A percentile compares a stretch with the other conserved stretches of the same genome.
phyloP scores from a whole-genome alignment of 176 grass and related monocot genomes.

The Cenchrus purpureus region DNA sequence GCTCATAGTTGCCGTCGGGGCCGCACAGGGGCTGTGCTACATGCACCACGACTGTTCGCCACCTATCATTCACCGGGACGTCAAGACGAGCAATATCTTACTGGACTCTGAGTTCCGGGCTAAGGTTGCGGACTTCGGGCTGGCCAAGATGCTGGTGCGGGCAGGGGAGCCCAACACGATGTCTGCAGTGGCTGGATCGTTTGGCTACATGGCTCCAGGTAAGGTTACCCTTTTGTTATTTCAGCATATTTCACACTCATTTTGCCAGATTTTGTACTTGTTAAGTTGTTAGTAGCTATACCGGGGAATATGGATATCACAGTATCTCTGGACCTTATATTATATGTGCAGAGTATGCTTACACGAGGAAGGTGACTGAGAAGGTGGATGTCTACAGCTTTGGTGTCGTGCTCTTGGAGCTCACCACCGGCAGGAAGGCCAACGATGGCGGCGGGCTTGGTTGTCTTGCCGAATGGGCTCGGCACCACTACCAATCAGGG shows the following conservation, averaged over 20 bases:
- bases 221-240: not conserved
- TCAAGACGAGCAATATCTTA: slow-evolving; percentile 12
- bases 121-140: not conserved
- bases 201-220: slow-evolving; percentile 15
- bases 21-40: slow-evolving; percentile 8
- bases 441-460: not conserved
- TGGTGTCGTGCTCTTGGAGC: not conserved
- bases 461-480: not conserved
- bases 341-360: not conserved
- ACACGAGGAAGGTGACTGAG: not conserved
- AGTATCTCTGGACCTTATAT: not conserved
- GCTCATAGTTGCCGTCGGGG: not conserved
- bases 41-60: not conserved
- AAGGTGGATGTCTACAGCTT: not conserved
- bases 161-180: not conserved
- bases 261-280: not conserved
- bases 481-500: not conserved
- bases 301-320: too few relatives aligned
- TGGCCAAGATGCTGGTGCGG: not conserved
- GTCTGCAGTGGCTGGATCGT: not conserved
- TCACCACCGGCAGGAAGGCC: not conserved
- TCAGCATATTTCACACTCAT: not conserved
- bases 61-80: not conserved
- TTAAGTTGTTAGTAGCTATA: too few relatives aligned
- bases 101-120: slow-evolving; percentile 3